Conservation (phyloP, 305 asterid genomes). For the Solanum hybrid region DNA sequence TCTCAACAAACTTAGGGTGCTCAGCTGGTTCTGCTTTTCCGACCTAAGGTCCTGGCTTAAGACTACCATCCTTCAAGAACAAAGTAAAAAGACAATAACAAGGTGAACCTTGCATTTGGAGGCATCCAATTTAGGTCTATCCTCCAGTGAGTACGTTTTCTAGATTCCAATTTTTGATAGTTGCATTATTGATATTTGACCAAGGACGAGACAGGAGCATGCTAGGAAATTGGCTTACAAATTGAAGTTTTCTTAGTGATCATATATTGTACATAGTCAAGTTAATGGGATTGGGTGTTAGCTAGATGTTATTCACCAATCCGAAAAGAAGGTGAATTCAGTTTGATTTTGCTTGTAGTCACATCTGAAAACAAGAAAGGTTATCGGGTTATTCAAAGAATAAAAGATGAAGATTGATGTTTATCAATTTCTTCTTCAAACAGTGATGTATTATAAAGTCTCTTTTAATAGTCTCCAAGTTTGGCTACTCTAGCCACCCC, state of each 20-base stretch:
- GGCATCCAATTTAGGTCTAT: neutral
- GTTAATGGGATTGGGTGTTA: neutral
- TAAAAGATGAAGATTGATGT: neutral
- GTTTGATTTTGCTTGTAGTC: neutral
- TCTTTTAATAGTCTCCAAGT: neutral
- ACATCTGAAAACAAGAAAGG: neutral
- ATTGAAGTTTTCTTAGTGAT: neutral
- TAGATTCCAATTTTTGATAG: neutral
- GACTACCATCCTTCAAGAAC: neutral
- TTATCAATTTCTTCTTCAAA: neutral
- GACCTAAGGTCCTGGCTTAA: neutral
- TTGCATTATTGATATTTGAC: neutral
- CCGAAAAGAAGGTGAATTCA: neutral
- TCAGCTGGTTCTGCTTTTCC: neutral
- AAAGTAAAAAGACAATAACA: neutral
- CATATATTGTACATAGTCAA: slow-evolving; percentile 3
- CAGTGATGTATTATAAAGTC: neutral
- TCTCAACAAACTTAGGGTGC: slow-evolving; percentile 17
- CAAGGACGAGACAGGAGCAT: neutral
- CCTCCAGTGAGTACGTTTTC: neutral
- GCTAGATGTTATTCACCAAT: neutral
- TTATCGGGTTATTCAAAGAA: neutral
- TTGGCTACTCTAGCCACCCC: neutral
- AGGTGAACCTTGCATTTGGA: neutral
- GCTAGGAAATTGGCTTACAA: neutral